Percentiles rank a stretch among this genome's conserved stretches.
Conservation (phyloP, 176 grass and related monocot species). For the Oryza brachyantha region DNA sequence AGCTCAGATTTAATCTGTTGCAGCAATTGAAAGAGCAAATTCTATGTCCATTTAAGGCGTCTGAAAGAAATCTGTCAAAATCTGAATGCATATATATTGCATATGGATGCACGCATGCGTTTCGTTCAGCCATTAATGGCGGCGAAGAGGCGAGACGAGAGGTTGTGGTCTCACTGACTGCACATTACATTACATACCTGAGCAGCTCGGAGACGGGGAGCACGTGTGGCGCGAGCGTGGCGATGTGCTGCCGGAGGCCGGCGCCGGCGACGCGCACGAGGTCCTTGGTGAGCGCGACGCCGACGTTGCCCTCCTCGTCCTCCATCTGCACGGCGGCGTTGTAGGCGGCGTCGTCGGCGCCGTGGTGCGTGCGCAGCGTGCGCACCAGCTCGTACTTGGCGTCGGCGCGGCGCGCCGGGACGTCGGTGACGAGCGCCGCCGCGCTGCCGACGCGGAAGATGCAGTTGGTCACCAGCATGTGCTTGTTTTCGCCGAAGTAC, state of each 20-base stretch:
- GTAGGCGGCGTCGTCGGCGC: conserved; percentile 59
- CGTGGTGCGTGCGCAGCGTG: conserved; percentile 80
- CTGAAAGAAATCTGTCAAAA: no score
- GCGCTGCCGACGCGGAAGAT: conserved; percentile 81
- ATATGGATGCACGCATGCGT: no score
- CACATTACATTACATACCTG: no score
- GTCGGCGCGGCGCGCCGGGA: conserved; percentile 25
- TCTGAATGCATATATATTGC: no score
- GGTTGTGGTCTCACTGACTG: no score
- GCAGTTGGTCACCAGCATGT: conserved; percentile 95
- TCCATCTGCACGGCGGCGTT: conserved; percentile 72
- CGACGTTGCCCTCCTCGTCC: conserved; percentile 67
- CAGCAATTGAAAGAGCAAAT: neutral
- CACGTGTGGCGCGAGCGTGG: conserved; percentile 52
- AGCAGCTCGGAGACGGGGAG: conserved; percentile 59
- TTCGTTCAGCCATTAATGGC: no score
- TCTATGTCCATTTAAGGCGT: neutral
- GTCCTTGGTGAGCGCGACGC: conserved; percentile 79
- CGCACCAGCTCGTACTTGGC: conserved; percentile 77
- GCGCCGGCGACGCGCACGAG: conserved; percentile 70
- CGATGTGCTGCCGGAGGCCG: conserved; percentile 54
- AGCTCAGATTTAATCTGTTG: neutral
- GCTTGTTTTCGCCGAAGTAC: conserved; percentile 90
- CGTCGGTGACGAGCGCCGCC: conserved; percentile 64
- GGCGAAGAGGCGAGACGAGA: neutral